Evolutionary conservation across 495 filamentous ascomycete species (phyloP), one percentile per base, ranked within the genome.

Genomic region (Xylaria bambusicola): DNA sequence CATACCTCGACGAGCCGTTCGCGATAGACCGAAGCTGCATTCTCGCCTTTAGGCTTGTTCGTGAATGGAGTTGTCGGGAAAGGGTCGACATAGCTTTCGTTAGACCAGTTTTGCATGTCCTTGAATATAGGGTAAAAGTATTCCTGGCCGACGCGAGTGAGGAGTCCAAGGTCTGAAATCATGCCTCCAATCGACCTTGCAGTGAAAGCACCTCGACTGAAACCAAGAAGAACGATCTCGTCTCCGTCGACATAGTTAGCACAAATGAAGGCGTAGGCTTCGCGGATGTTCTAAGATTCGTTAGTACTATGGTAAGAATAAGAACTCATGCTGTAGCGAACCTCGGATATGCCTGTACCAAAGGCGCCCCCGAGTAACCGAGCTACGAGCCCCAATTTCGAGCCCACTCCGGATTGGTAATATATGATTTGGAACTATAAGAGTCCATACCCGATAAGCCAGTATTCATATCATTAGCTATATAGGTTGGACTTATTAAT

Each of bases 141-240:
- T 42, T 86, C 81, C 75, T 89, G 79, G 12, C 86, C 88, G 20
- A 80, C 76, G 27, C 82, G 78, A 2, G 83, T 90, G 33, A 91
- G 75, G 6, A 91, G 70, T 0, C 87, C 87, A 2, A 90, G 70
- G 42, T 81, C 75, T 4, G 72, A 76, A 46, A 91, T 83, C 69
- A 90, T 72, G 8, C 83, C 83, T 33, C 82, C 82, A 44, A 90
- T 83, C 31, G 79, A 82, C 52, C 88, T 77, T 1, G 85, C 86
- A 0, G 87, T 90, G 63, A 86, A 91, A n/a, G 87, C 87, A 8
- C 88, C 87, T 2, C 88, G 79, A 24, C 86, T 89, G 72, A 90
- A 91, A 8, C 88, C 88, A 23, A 89, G 60, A 23, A 91, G 75
- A 52, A 89, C 77, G 42, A 90, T 88, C 61, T 90, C 86, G 64